Conservation (phyloP, 1,284 basidiomycete species). For the Microbotryum scabiosae region DNA sequence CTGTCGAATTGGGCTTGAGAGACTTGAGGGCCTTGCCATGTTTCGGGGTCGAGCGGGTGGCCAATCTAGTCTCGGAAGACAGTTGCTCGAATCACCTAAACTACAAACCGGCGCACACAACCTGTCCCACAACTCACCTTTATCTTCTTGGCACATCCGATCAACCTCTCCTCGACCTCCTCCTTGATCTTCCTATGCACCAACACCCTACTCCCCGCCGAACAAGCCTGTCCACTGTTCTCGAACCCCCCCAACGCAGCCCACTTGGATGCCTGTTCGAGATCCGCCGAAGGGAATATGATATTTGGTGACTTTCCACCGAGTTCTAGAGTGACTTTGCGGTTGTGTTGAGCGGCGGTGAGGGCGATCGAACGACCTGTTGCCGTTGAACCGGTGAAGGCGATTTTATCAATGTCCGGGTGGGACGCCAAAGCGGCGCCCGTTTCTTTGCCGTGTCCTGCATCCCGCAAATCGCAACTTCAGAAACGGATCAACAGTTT, state of each 20-base stretch:
- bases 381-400: constrained; percentile 36
- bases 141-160: constrained; percentile 48
- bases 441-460: constrained; percentile 10
- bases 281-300: constrained; percentile 26
- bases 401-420: constrained; percentile 18
- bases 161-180: constrained; percentile 53
- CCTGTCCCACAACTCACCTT: constrained; percentile 41
- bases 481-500: too few species aligned
- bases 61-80: constrained; percentile 41
- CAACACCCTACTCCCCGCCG: constrained; percentile 75
- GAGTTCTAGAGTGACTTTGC: constrained; percentile 38
- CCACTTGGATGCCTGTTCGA: constrained; percentile 30
- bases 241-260: constrained; percentile 24
- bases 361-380: constrained; percentile 39
- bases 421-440: constrained; percentile 4
- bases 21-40: constrained; percentile 79
- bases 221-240: constrained; percentile 52
- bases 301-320: constrained; percentile 40
- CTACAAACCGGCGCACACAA: background rate
- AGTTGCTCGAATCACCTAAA: background rate
- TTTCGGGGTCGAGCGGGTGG: constrained; percentile 63
- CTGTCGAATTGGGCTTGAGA: constrained; percentile 52
- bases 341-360: constrained; percentile 38
- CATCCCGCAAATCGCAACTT: too few species aligned
- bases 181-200: constrained; percentile 67